Conservation (phyloP, 2,329 filamentous ascomycete genomes). For the Plenodomus lindquistii region DNA sequence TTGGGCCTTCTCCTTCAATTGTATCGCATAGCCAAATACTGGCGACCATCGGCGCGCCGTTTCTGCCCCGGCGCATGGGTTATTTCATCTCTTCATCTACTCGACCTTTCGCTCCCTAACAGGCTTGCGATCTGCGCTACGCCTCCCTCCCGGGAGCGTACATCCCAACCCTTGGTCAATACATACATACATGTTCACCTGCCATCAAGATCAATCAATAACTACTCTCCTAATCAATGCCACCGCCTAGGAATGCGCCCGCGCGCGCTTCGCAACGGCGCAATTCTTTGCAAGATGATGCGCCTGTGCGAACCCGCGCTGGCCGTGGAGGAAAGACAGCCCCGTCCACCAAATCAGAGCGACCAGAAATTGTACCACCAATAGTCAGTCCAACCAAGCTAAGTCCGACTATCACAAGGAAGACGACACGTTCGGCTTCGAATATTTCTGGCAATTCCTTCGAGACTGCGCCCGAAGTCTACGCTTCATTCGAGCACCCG, state of each 20-base stretch:
- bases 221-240: constrained; percentile 22
- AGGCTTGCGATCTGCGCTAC: constrained; percentile 40
- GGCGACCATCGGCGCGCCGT: constrained; percentile 15
- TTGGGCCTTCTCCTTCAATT: constrained; percentile 22
- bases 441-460: constrained; percentile 39
- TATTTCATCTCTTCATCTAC: constrained; percentile 22
- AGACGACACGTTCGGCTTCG: constrained; percentile 43
- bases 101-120: constrained; percentile 36
- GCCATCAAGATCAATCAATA: constrained; percentile 8
- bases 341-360: constrained; percentile 33
- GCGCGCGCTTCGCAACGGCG: constrained; percentile 35
- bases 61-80: constrained; percentile 18
- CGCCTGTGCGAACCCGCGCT: constrained; percentile 38
- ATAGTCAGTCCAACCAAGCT: constrained; percentile 29
- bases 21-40: constrained; percentile 14
- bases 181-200: constrained; percentile 16
- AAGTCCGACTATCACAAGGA: constrained; percentile 34
- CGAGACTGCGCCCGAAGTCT: constrained; percentile 32
- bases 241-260: constrained; percentile 27
- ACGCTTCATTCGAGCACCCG: constrained; percentile 37
- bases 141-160: constrained; percentile 34
- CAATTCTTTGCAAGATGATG: constrained; percentile 38
- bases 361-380: constrained; percentile 27
- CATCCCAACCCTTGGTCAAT: constrained; percentile 24
- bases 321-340: constrained; percentile 38